Base-by-base conservation (phyloP, 257 asterid genomes). In the Cruciata laevipes region DNA sequence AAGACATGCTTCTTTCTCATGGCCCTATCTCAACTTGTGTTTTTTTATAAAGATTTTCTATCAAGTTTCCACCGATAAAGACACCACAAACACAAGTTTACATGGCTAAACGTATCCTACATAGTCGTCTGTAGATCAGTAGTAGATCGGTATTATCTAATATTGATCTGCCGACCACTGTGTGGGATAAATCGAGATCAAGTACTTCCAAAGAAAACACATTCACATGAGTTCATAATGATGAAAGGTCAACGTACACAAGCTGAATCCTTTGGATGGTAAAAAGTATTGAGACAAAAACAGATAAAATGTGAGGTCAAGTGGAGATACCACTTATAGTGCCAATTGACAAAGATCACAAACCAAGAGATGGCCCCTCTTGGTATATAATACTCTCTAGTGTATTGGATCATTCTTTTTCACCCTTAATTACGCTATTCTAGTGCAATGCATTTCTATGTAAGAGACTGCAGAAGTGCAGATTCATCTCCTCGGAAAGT, bases 21-120 rank as follows among this genome's bases (percentile, higher is more conserved):
- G 88, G 88, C 70, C 89, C 95, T 76, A 83, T 81, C 82, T 82
- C 94, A 83, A 82, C 95, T 90, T 90, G 91, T 76, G 55, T 47
- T 8, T 35, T 35, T 35, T 85, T 78, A 71, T 76, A 82, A 89
- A 84, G 89, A 33, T 76, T 73, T 79, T 82, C 77, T 68, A 53
- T 20, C 8, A 53, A 69, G 81, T 72, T 82, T 81, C 81, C 68
- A 82, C 69, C 83, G 90, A 85, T 62, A 80, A 87, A 81, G 95
- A 87, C 95, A 79, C 69, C 35, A 18, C 57, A 51, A 30, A 27
- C 49, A 42, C 40, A 47, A 61, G 52, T 70, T 69, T 33, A 12
- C 18, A 3, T 14, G 12, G 17, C 16, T 14, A 47, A 7, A 47
- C 20, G 3, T 42, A 47, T 47, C 55, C 0, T n/a, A 17, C 55